Evolutionary conservation across 2,329 filamentous ascomycete species (phyloP).

Genomic region (Cytospora leucostoma): DNA sequence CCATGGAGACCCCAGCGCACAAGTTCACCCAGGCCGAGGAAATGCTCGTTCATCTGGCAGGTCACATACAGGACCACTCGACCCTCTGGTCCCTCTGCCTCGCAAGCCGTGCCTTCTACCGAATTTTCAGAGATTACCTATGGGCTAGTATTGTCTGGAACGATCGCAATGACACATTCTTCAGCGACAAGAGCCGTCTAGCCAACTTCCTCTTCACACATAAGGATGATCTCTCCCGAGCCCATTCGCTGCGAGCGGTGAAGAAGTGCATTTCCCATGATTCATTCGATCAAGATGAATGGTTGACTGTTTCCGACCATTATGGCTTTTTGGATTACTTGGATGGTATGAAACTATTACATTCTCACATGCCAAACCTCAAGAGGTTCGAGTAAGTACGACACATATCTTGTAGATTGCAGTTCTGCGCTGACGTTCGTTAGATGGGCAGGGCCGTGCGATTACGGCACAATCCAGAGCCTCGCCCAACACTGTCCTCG

Average conservation of each 20-base stretch:
- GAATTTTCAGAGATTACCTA: conserved; percentile 6
- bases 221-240: not conserved
- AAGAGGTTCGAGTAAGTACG: conserved; percentile 3
- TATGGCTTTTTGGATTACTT: not conserved
- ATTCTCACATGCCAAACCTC: conserved; percentile 2
- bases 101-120: not conserved
- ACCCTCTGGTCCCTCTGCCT: conserved; percentile 8
- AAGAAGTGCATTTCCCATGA: not conserved
- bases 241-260: conserved; percentile 3
- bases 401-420: not conserved
- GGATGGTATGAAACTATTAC: not conserved
- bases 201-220: not conserved
- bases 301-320: no score
- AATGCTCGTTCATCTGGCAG: conserved; percentile 2
- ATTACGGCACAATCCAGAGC: not conserved
- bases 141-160: conserved; percentile 12
- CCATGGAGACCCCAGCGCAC: not conserved
- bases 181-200: not conserved
- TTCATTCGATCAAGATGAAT: no score
- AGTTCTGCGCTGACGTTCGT: not conserved
- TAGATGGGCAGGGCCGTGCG: conserved; percentile 3
- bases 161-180: conserved; percentile 4
- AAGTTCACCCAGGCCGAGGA: conserved; percentile 4
- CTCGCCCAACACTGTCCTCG: not conserved
- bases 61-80: conserved; percentile 10